Evolutionary conservation across 306 rosid genomes (phyloP).

Genomic region (Hylodesmum podocarpum): DNA sequence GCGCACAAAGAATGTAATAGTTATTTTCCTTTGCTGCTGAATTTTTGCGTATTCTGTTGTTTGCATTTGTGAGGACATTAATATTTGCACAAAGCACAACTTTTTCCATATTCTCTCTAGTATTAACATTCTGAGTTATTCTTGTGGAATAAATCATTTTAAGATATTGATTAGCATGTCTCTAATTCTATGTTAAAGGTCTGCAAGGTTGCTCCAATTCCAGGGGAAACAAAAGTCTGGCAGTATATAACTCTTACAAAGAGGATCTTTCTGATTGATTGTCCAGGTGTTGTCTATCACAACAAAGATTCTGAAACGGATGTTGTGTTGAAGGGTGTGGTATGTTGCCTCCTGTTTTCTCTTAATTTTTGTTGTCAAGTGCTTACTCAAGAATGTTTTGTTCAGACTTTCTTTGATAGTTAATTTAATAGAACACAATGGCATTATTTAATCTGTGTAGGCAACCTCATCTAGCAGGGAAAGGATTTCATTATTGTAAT

Average conservation of each 20-base stretch:
- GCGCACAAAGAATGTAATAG: constrained; percentile 76
- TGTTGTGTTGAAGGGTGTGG: constrained; percentile 92
- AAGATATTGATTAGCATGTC: constrained; percentile 12
- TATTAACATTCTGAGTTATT: not conserved
- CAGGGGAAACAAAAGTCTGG: constrained; percentile 98
- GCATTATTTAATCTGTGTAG: not conserved
- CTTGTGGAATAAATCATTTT: constrained; percentile 8
- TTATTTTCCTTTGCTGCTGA: constrained; percentile 22
- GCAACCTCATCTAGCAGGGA: not conserved
- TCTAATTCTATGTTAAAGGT: constrained; percentile 51
- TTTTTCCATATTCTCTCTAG: not conserved
- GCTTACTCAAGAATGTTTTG: not conserved
- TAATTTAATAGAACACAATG: not conserved
- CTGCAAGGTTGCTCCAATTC: constrained; percentile 98
- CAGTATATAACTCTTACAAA: constrained; percentile 93
- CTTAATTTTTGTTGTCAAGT: not conserved
- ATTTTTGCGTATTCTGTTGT: constrained; percentile 21
- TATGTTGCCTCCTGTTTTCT: constrained; percentile 40
- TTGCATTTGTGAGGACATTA: not conserved
- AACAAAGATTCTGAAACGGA: constrained; percentile 84
- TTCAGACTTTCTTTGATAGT: not conserved
- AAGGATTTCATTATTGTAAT: not conserved
- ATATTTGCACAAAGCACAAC: not conserved
- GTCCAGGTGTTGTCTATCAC: constrained; percentile 95
- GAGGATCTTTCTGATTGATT: constrained; percentile 91